Evolutionary conservation across 768 basidiomycete species (phyloP), one percentile per base, ranked within the genome.

Genomic region (Termitomyces sp.): DNA sequence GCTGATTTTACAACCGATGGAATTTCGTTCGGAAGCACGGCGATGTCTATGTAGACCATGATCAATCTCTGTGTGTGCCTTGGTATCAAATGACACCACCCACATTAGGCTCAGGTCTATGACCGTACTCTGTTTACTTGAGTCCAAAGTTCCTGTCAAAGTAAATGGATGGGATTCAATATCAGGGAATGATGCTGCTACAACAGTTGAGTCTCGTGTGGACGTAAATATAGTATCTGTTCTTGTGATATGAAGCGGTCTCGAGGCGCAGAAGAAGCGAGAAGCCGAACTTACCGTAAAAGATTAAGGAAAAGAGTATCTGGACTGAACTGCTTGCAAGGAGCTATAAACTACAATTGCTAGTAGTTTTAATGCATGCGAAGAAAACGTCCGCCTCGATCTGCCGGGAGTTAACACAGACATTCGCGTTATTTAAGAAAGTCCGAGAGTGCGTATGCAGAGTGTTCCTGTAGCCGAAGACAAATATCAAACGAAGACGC

Each of bases 21-120:
- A 52, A 27, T 37, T 52, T 36, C 50, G 7, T 57, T 57, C 46
- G 44, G 56, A 51, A 57, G 41, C 32, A 47, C n/a, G 26, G 34
- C 26, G 32, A 22, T 44, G 43, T 31, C 24, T 37, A 34, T 36
- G 24, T 44, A 13, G 20, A 32, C 32, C 49, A 31, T 22, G 20
- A 46, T 57, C 22, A 52, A 27, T 43, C 37, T 46, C 43, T 22
- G 14, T 29, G n/a, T 27, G 43, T 20, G 41, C 39, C 42, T 26
- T 39, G 24, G 10, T 37, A 32, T 43, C 48, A 27, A 37, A 27
- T 41, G 37, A 20, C 37, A 51, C 43, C 32, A 43, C 22, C 29
- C 32, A 36, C 10, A 55, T 18, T 36, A 55, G 51, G 42, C 56
- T 57, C 42, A 18, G 42, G 26, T 16, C 29, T 44, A 32, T 20